A percentile compares a stretch with the other conserved stretches of the same genome.
Evolutionary conservation across 1,284 basidiomycete genomes (phyloP).

Genomic region (Moesziomyces antarcticus): DNA sequence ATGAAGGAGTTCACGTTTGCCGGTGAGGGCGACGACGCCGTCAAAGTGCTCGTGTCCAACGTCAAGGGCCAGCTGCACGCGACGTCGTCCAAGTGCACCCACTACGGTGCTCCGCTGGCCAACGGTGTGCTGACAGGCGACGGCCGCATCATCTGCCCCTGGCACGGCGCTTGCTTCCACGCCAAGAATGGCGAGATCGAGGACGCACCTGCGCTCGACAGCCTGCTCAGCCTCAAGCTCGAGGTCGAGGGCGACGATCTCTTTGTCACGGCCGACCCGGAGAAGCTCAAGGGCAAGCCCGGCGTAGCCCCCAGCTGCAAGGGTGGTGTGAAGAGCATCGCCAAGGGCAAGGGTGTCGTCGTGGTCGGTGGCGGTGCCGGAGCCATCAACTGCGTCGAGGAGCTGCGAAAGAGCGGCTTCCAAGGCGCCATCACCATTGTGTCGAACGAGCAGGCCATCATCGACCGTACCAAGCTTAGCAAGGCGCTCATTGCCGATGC

Average conservation of each 20-base stretch:
- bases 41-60: conserved; percentile 75
- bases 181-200: conserved; percentile 74
- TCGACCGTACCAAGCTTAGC: conserved; percentile 90
- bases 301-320: conserved; percentile 59
- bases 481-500: conserved; percentile 84
- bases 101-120: conserved; percentile 82
- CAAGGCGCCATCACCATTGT: conserved; percentile 81
- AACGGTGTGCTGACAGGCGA: conserved; percentile 85
- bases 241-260: conserved; percentile 79
- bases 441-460: conserved; percentile 82
- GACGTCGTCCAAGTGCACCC: conserved; percentile 87
- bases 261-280: conserved; percentile 79
- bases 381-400: conserved; percentile 82
- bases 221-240: conserved; percentile 82
- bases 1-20: conserved; percentile 81
- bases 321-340: conserved; percentile 64
- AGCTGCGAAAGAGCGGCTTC: conserved; percentile 85
- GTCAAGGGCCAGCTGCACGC: conserved; percentile 76
- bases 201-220: conserved; percentile 87
- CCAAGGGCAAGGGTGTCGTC: conserved; percentile 75
- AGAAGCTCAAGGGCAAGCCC: conserved; percentile 72
- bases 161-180: conserved; percentile 94
- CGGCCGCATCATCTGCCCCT: conserved; percentile 82
- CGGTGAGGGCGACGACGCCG: conserved; percentile 75
- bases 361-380: conserved; percentile 88